Percentiles rank a stretch among this genome's conserved stretches.
Evolutionary conservation across 257 asterid species (phyloP).

Genomic region (Solanum lycopersicoides): DNA sequence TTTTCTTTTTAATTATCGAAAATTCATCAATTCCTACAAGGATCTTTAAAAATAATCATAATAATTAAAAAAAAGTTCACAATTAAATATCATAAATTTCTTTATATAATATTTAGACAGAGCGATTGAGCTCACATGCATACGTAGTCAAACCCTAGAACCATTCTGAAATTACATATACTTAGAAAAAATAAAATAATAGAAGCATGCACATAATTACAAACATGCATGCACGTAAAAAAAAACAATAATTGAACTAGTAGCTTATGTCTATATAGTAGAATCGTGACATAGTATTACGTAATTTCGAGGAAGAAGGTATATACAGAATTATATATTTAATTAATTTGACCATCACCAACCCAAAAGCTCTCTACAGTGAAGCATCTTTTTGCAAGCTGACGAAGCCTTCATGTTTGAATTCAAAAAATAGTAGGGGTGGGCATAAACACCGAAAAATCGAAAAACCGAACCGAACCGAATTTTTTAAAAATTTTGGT

Average conservation of each 20-base stretch:
- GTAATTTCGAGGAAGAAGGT: background rate
- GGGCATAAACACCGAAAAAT: too few species aligned
- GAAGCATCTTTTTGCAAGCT: background rate
- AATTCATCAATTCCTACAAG: background rate
- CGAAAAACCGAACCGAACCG: too few species aligned
- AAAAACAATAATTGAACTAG: background rate
- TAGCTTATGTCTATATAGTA: background rate
- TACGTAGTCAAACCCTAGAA: background rate
- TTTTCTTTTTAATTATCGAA: background rate
- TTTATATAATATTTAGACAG: too few species aligned
- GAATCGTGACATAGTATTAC: background rate
- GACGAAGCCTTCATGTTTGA: background rate
- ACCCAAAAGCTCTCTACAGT: background rate
- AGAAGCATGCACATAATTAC: background rate
- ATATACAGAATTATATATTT: background rate
- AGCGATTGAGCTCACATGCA: background rate
- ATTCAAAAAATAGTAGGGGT: background rate
- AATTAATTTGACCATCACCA: background rate
- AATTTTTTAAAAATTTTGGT: too few species aligned
- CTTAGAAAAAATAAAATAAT: background rate
- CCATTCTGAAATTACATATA: background rate
- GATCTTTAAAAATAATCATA: too few species aligned
- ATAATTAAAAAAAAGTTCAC: too few species aligned
- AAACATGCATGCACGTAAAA: background rate
- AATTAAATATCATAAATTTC: too few species aligned